Base-by-base conservation (phyloP, 768 basidiomycete genomes). In the Serendipita sp. region DNA sequence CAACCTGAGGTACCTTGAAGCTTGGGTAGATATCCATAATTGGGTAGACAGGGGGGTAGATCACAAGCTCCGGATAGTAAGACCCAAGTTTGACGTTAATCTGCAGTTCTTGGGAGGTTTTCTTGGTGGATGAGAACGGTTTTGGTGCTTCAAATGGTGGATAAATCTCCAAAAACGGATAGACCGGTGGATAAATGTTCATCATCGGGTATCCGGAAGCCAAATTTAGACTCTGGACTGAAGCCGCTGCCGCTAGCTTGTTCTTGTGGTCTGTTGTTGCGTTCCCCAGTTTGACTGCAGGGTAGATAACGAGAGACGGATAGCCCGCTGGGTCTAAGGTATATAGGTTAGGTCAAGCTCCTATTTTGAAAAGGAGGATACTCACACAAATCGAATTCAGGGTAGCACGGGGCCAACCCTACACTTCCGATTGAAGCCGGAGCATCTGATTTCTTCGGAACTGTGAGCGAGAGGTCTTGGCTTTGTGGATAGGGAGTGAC, bases 111-210 rank as follows among this genome's bases (percentile, higher is more conserved):
- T 18, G n/a, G 8, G 8, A 8, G 7, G 7, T n/a, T n/a, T 51
- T 8, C n/a, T 18, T 18, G 7, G 18, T 18, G 18, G 13, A 13
- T 13, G 48, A 18, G 18, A 8, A 5, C 30, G 48, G n/a, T 46
- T 46, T 18, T 13, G n/a, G 3, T 2, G 10, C 7, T 35, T 16
- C 51, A 34, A 28, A 35, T 34, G 46, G 13, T 44, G 54, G 65
- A 65, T 65, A 36, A 23, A 36, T 58, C 3, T n/a, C 62, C 62
- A 56, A 16, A n/a, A 38, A 35, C 34, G 65, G 65, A 63, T 68
- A 68, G 15, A 65, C 65, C 16, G 66, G 32, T 3, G 66, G 66
- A 47, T 69, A 67, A 36, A 67, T 56, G 47, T 64, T 47, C 47
- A 63, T 45, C 8, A 23, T 5, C 5, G 67, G 67, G 46, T 68